A percentile compares a stretch with the other conserved stretches of the same genome.
These are phyloP conservation scores for Melocanna baccifera DNA, from an alignment of 176 grass and related monocot genomes.

Conservation along the genomic window DNA sequence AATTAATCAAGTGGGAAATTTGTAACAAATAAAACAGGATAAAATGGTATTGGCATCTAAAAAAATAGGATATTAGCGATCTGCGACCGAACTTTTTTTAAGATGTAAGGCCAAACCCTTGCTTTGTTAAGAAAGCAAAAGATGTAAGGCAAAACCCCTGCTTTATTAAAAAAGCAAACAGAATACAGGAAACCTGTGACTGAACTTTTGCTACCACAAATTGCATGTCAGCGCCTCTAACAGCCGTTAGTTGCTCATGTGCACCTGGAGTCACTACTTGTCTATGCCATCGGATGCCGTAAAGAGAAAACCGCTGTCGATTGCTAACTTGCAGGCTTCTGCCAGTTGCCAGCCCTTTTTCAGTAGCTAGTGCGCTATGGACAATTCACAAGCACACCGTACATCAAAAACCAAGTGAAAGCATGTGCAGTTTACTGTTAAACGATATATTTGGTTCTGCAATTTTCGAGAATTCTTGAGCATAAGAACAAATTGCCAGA, in stretches of 20 bases:
- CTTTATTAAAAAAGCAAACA: not conserved
- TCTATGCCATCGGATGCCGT: slow-evolving; percentile 14
- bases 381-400: not conserved
- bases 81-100: not conserved
- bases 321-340: slow-evolving; percentile 1
- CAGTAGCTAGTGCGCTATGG: slow-evolving; percentile 5
- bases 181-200: not conserved
- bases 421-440: slow-evolving; percentile 7
- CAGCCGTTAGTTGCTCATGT: slow-evolving; percentile 14
- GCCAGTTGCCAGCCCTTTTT: slow-evolving; percentile 13
- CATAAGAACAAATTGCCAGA: slow-evolving; percentile 5
- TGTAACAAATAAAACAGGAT: slow-evolving; percentile 4
- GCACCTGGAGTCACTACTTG: not conserved
- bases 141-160: not conserved
- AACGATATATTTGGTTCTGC: not conserved
- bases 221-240: not conserved
- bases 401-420: slow-evolving; percentile 16
- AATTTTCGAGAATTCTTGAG: not conserved
- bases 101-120: not conserved
- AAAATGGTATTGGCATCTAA: not conserved
- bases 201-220: slow-evolving; percentile 3
- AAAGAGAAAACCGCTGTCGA: not conserved
- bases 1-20: not conserved
- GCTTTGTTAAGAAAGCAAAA: not conserved
- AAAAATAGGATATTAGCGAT: not conserved